Conservation (phyloP, 169 alveolate genomes). For the Perkinsus chesapeaki region DNA sequence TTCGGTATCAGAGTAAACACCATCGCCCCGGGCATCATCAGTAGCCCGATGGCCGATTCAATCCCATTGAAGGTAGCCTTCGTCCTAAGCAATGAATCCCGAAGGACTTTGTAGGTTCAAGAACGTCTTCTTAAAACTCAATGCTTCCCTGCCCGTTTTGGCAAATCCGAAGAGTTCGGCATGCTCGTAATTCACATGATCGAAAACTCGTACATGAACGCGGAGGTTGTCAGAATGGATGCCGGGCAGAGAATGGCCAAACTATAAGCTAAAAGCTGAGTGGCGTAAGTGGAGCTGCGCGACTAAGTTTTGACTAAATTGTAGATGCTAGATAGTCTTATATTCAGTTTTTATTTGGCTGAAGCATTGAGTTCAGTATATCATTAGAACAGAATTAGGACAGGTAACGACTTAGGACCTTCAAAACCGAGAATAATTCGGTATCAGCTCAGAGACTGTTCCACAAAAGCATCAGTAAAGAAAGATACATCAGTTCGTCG, state of each 20-base stretch:
- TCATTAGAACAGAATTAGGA: no score
- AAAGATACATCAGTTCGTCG: no score
- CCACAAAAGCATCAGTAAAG: no score
- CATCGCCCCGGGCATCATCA: slow-evolving; percentile 60
- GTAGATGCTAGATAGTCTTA: no score
- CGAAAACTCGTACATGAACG: slow-evolving; percentile 52
- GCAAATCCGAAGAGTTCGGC: slow-evolving; percentile 59
- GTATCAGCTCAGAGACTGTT: no score
- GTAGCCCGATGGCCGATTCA: slow-evolving; percentile 49
- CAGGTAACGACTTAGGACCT: no score
- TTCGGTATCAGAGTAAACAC: slow-evolving; percentile 57
- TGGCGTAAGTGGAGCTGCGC: no score
- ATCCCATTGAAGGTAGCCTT: slow-evolving; percentile 27
- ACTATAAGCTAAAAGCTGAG: no score
- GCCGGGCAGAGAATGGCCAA: slow-evolving; percentile 55
- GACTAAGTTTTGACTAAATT: no score
- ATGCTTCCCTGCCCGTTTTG: slow-evolving; percentile 47
- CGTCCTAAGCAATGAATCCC: slow-evolving; percentile 36
- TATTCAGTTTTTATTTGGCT: no score
- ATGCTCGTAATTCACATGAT: slow-evolving; percentile 36
- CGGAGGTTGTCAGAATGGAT: slow-evolving; percentile 49
- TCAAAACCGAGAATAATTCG: no score
- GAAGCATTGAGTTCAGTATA: no score
- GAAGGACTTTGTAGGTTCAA: not conserved
- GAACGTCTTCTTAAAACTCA: not conserved